Evolutionary conservation across 2,329 filamentous ascomycete genomes (phyloP).

Genomic region (Penicillium janthinellum): DNA sequence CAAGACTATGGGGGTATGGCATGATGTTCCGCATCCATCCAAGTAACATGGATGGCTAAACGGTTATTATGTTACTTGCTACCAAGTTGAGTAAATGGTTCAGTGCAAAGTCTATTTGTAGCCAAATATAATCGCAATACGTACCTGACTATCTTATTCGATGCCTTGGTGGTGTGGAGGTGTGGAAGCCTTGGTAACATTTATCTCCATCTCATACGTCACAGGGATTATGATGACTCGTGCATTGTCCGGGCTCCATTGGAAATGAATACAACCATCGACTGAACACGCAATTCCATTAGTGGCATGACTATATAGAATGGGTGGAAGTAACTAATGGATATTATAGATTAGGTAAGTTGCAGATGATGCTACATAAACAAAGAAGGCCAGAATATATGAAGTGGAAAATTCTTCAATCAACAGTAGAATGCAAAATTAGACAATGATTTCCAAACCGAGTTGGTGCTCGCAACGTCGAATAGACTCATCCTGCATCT

Average conservation of each 20-base stretch:
- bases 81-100: not conserved
- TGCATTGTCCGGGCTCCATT: too few species aligned
- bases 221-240: not conserved
- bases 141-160: not conserved
- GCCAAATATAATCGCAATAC: not conserved
- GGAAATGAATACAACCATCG: not conserved
- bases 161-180: too few species aligned
- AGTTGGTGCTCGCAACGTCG: constrained; percentile 26
- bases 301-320: not conserved
- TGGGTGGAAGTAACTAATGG: not conserved
- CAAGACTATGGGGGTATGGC: not conserved
- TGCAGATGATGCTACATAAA: not conserved
- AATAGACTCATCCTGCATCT: constrained; percentile 29
- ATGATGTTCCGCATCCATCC: not conserved
- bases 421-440: not conserved
- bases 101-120: too few species aligned
- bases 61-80: not conserved
- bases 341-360: not conserved
- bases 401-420: not conserved
- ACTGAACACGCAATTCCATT: too few species aligned
- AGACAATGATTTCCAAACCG: constrained; percentile 5
- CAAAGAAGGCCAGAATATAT: not conserved
- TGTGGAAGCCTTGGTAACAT: not conserved
- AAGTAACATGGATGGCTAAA: not conserved
- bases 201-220: not conserved